These are phyloP conservation scores for Metschnikowia bowlesiae DNA, from an alignment of 805 yeast genomes.

Conservation along the genomic window DNA sequence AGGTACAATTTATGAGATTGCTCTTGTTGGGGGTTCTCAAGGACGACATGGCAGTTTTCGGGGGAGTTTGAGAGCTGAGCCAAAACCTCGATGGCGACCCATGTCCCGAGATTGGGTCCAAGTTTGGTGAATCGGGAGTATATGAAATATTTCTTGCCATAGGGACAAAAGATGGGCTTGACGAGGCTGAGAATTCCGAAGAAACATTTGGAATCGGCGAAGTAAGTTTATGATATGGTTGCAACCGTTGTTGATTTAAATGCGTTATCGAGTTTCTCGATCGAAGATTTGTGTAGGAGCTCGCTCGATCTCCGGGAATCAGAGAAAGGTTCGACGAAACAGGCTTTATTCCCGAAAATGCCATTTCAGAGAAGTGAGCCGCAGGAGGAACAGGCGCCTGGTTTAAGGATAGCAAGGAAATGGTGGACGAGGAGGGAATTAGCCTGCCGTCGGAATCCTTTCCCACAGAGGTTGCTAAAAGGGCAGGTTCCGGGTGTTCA, in stretches of 20 bases:
- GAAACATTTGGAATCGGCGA: conserved; percentile 23
- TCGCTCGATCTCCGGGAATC: conserved; percentile 13
- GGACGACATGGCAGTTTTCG: conserved; percentile 25
- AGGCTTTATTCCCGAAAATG: conserved; percentile 1
- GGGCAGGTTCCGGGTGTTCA: conserved; percentile 43
- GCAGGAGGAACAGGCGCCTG: background rate
- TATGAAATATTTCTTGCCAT: conserved; percentile 14
- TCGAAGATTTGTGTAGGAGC: conserved; percentile 15
- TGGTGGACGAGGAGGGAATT: conserved; percentile 41
- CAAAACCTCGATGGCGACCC: conserved; percentile 56
- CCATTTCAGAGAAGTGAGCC: background rate
- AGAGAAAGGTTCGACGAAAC: conserved; percentile 1
- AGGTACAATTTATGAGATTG: background rate
- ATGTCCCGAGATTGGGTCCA: conserved; percentile 48
- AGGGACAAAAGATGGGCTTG: conserved; percentile 30
- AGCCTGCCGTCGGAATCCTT: conserved; percentile 36
- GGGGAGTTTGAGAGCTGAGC: conserved; percentile 52
- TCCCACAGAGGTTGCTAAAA: conserved; percentile 41
- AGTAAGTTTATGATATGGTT: conserved; percentile 32
- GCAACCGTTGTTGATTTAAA: conserved; percentile 31
- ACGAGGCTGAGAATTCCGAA: conserved; percentile 11
- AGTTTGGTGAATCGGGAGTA: conserved; percentile 49
- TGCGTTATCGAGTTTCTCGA: conserved; percentile 19
- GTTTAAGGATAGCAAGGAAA: conserved; percentile 35
- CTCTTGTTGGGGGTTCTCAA: conserved; percentile 13